Base-by-base conservation (phyloP, 495 filamentous ascomycete genomes). In the Neurospora sp. region DNA sequence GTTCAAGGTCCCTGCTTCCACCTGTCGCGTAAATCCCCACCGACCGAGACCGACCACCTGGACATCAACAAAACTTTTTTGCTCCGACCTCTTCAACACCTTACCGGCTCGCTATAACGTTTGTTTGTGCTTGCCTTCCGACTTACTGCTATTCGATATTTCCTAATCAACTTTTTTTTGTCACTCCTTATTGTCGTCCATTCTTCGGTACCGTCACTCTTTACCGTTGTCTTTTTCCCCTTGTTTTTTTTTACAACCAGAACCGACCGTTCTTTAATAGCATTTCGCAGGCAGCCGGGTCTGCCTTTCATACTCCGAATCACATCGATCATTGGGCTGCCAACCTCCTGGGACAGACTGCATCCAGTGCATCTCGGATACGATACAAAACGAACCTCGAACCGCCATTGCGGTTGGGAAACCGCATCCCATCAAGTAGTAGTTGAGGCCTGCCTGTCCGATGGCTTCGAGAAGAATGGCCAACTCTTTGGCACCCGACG, bases 401-500 rank as follows among this genome's bases (percentile, higher is more conserved):
- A 18, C 71, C 38, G 41, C 69, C 68, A 31, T 69, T 65, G 69
- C 71, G 42, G 45, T 69, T 65, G 45, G 72, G 73, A 68, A 41
- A 27, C 61, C 45, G 39, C 39, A 70, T 38, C 40, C 37, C 31
- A 69, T 44, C 37, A 65, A 65, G 6, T 3, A 65, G 22, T 35
- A 18, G 27, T 18, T 16, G 74, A 68, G 65, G 41, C 39, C 68
- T 61, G 69, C 72, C 68, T 68, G 27, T 8, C 14, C 68, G 73
- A 68, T 74, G 44, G 72, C 69, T 65, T 71, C 73, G 45, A 53
- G 18, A 31, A 78, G 16, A 14, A 81, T 81, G 80, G 74, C 80
- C 69, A 79, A 79, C 44, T 78, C 79, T n/a, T 44, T 82, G 39
- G 76, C 76, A 31, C 78, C 79, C 42, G 77, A 80, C 72, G 74